Evolutionary conservation across 192 early-diverging fungal species (phyloP).

Genomic region (Backusella liffmaniae): DNA sequence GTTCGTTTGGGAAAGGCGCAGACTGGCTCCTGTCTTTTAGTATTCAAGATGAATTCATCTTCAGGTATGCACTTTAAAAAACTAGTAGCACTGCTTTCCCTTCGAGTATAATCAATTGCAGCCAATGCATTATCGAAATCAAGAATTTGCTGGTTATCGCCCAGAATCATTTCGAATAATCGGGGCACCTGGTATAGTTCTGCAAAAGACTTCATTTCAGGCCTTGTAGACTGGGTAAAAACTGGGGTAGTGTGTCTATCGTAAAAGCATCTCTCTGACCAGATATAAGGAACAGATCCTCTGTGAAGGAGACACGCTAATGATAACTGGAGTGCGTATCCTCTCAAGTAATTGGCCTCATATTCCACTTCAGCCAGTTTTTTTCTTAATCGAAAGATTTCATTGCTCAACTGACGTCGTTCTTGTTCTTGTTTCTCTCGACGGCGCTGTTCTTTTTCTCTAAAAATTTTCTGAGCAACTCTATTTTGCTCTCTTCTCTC

Average conservation of each 20-base stretch:
- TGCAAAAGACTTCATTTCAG: background rate
- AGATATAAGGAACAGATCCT: constrained; percentile 21
- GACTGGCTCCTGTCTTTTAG: background rate
- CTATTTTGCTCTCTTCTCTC: constrained; percentile 35
- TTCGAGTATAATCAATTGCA: background rate
- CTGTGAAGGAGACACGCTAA: constrained; percentile 5
- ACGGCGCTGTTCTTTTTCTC: constrained; percentile 30
- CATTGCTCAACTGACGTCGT: background rate
- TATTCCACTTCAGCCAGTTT: constrained; percentile 12
- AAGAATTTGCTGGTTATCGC: background rate
- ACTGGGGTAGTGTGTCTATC: background rate
- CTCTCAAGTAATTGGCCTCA: constrained; percentile 21
- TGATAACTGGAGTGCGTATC: constrained; percentile 13
- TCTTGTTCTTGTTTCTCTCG: constrained; percentile 17
- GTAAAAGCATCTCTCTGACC: constrained; percentile 13
- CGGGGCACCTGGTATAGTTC: background rate
- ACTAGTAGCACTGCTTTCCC: background rate
- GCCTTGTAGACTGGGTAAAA: background rate
- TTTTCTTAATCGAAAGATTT: constrained; percentile 7
- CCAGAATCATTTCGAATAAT: constrained; percentile 9
- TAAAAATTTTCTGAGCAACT: constrained; percentile 23
- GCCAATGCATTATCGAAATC: constrained; percentile 6
- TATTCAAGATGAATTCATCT: background rate
- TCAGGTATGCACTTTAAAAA: background rate
- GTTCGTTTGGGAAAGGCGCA: background rate